Evolutionary conservation across 176 grass and related monocot genomes (phyloP), one percentile per base, ranked within the genome.

Genomic region (Melocanna baccifera): DNA sequence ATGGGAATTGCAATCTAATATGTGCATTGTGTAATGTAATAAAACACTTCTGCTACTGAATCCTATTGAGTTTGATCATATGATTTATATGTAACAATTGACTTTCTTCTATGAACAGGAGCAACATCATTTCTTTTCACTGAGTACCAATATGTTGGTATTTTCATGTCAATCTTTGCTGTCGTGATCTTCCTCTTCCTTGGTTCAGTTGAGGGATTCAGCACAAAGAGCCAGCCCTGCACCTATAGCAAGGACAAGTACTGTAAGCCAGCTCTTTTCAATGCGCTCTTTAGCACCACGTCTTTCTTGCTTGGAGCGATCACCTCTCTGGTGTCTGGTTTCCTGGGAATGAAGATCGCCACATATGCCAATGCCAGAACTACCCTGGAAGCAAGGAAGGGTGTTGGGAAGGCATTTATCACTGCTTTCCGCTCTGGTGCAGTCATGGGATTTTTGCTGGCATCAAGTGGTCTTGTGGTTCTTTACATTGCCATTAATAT

Each of bases 281-380:
- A 83, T 47, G 94, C 94, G 18, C 39, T 94, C 76, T 94, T 97
- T 47, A 94, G 91, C 89, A 97, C 91, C 1, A 64, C 23, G 0
- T 91, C 94, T 61, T 94, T 94, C 85, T 91, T 97, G 85, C 94
- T 97, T 37, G 91, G 94, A 78, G 91, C 91, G 12, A 90, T 97
- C 81, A 97, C 91, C 80, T 97, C 91, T 73, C 37, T 97, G 75
- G 77, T 97, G n/a, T 91, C 91, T 89, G 94, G 94, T 69, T 97
- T 91, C 73, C 94, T 97, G 65, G 94, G 94, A 29, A 97, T 97
- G 91, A 97, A 91, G 78, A 97, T 97, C 16, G 94, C 94, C 36
- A 97, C 94, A 68, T 97, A 87, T 78, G 94, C 94, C 28, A 94
- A 97, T 71, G 94, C 94, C 70, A 88, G 94, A 79, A 97, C 91